Percentiles rank a stretch among this genome's conserved stretches.
These are phyloP conservation scores for Starmerella scarabaei DNA, from an alignment of 805 yeast species.

Conservation along the genomic window DNA sequence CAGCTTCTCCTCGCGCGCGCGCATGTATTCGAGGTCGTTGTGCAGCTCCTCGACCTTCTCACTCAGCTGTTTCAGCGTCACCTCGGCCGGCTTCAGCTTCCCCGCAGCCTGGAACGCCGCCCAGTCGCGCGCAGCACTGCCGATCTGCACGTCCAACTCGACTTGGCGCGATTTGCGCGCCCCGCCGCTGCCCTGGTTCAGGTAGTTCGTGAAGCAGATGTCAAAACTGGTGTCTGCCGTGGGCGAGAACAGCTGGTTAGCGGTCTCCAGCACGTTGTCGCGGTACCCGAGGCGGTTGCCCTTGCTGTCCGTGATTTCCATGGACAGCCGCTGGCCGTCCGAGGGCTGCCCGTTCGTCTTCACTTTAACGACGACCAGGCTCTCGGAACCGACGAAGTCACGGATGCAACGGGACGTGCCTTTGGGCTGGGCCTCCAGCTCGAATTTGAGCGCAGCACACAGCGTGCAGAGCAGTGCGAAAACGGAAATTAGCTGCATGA, in stretches of 20 bases:
- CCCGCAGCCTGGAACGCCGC: constrained; percentile 85
- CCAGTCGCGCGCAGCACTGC: constrained; percentile 98
- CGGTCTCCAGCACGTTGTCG: constrained; percentile 59
- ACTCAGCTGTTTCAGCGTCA: constrained; percentile 75
- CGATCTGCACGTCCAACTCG: constrained; percentile 86
- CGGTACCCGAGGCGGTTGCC: constrained; percentile 78
- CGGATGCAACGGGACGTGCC: constrained; percentile 66
- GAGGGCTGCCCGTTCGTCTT: constrained; percentile 61
- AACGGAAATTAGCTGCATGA: not conserved
- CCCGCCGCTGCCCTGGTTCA: constrained; percentile 27
- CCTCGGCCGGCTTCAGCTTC: constrained; percentile 83
- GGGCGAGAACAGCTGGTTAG: constrained; percentile 72
- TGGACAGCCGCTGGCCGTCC: constrained; percentile 73
- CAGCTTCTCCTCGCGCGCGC: constrained; percentile 75
- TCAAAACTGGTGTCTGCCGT: constrained; percentile 76
- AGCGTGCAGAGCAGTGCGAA: constrained; percentile 13
- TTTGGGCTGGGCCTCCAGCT: constrained; percentile 24
- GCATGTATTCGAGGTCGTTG: constrained; percentile 69
- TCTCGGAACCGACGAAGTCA: constrained; percentile 76
- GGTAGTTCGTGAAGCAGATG: constrained; percentile 70
- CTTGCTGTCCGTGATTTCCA: constrained; percentile 50
- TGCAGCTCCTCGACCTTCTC: constrained; percentile 74
- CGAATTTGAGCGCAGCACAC: constrained; percentile 24
- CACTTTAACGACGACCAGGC: constrained; percentile 74
- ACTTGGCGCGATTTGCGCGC: constrained; percentile 49